Evolutionary conservation across 371 early-diverging fungal species (phyloP), one percentile per base, ranked within the genome.

Genomic region (Mortierella sp.): DNA sequence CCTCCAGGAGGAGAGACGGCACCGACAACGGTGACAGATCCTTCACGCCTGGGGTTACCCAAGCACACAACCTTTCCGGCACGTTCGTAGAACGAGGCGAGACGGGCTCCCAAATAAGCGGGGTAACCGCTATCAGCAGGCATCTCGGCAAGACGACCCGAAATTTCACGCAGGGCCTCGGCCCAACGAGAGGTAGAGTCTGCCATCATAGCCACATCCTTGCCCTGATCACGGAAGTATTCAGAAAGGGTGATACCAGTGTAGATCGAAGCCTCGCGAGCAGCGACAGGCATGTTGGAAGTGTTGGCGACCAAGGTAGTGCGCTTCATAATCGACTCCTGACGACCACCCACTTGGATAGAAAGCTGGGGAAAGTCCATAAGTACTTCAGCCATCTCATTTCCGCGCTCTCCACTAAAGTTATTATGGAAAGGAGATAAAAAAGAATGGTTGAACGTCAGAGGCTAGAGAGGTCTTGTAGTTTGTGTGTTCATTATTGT

Each of bases 261-360:
- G 90, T 99, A 99, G 77, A 99, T 99, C 57, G 99, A 99, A 25
- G 99, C 99, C 89, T 99, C 99, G 88, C 99, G 96, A 69, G 99
- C 99, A 81, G 99, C 99, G 64, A 99, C 99, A 76, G 99, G 99
- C 99, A 99, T 99, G 92, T 99, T 99, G 82, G 99, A 99, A 16
- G 99, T 99, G 88, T 99, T 99, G 72, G 99, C 99, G 14, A 99
- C 99, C 44, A 99, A 89, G 19, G 99, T 98, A 18, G 99, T 99
- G 84, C 99, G 94, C 91, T 99, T 97, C 99, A 99, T 99, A 84
- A 99, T 99, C 47, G 97, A 95, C 83, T 99, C 99, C 79, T 97
- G 87, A 62, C 94, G 91, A 18, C 96, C 98, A 45, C 96, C 94
- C 43, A 98, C 86, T 72, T 95, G 96, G 66, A 96, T 95, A 0